Base-by-base conservation (phyloP, 1,284 basidiomycete species). In the Tilletia indica region DNA sequence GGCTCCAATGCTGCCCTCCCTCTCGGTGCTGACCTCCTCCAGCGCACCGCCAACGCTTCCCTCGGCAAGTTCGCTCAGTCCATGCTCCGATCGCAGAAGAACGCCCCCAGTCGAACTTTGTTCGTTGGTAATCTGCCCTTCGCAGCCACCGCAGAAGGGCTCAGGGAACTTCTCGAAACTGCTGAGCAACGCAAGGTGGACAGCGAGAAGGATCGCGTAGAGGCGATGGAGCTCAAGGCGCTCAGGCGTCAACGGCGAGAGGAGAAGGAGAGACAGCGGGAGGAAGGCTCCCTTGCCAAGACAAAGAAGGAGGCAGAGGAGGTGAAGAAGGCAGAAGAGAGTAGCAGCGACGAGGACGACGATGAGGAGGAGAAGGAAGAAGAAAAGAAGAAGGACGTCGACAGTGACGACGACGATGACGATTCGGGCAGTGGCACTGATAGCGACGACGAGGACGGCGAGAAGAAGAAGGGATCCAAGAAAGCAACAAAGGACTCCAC, bases 111-210 rank as follows among this genome's bases (percentile, higher is more conserved):
- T 0, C 91, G 90, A 8, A 94, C 92, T 11, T 87, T 97, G 14
- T 96, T 96, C 87, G 83, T 96, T 31, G 93, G 93, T 25, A 97
- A 97, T 81, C 87, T 97, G 38, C 90, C 91, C 21, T 99, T 93
- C 88, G 92, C 92, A 85, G 97, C 95, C 21, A 85, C 78, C 9
- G 80, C 93, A 67, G 88, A 89, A 25, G 89, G 89, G 12, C 90
- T 99, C 64, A 87, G 88, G 38, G 88, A 89, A 73, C 83, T 94
- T 74, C 87, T 95, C 69, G 89, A 91, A 68, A 88, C 73, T 4
- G 79, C 78, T 5, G 67, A 71, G 11, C 71, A 68, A 25, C 67
- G 80, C 12, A 69, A 78, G 19, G 36, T 64, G 34, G 61, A 64
- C 9, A 38, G 38, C 36, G 76, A 78, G 16, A 38, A 66, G 34